Percentiles rank a stretch among this genome's conserved stretches.
Conservation (phyloP, 139 green algal species). For the Chlamydomonas sp. region DNA sequence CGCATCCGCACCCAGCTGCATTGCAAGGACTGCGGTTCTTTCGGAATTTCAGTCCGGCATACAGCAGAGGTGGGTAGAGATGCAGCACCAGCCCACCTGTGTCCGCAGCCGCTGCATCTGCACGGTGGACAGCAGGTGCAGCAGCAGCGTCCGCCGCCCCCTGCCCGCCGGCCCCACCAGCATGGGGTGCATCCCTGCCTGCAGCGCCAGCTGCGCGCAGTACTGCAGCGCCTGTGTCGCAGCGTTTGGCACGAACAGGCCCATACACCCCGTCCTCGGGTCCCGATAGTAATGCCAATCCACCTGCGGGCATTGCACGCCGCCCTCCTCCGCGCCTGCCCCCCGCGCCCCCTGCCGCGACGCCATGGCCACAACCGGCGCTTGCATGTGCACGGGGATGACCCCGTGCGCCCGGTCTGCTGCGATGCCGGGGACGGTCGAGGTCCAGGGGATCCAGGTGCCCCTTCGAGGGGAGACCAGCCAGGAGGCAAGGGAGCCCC, state of each 20-base stretch:
- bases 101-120: background rate
- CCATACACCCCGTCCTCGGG: background rate
- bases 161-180: constrained; percentile 40
- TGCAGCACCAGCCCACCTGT: background rate
- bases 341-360: background rate
- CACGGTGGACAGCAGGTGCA: constrained; percentile 43
- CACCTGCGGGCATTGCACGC: no score
- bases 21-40: no score
- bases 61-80: no score
- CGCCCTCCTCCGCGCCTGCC: no score
- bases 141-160: constrained; percentile 41
- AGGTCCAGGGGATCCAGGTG: constrained; percentile 40
- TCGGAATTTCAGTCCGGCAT: no score
- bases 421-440: constrained; percentile 9
- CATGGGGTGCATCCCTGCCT: constrained; percentile 39
- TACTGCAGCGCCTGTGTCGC: constrained; percentile 39
- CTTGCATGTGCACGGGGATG: background rate
- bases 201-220: constrained; percentile 25
- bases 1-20: no score
- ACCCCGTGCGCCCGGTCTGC: constrained; percentile 2
- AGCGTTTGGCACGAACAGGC: constrained; percentile 44
- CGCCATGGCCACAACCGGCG: background rate
- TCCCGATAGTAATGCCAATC: constrained; percentile 44
- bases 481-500: constrained; percentile 23
- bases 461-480: constrained; percentile 12